Evolutionary conservation across 768 basidiomycete species (phyloP), one percentile per base, ranked within the genome.

Genomic region (Chalciporus piperatus): DNA sequence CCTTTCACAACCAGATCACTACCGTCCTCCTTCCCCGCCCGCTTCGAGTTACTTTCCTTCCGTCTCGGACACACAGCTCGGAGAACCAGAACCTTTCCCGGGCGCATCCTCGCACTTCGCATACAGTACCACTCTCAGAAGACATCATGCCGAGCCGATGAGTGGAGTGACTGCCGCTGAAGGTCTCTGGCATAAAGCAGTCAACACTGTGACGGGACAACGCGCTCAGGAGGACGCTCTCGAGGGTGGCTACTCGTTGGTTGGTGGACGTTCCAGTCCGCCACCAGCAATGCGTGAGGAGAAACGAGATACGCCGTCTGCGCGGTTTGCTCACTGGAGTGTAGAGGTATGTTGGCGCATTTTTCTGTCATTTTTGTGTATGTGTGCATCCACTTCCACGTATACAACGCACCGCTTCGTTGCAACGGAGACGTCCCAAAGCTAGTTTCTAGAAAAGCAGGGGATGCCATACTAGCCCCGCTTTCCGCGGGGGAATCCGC

Each of bases 21-120:
- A 41, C 41, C 65, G 75, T 43, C 52, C 64, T 1, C 75, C 75
- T 2, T 88, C 87, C 6, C 90, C 89, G 2, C 90, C 90, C 0
- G 90, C 90, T 0, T 90, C 89, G 3, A 78, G 87, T 1, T 92
- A 92, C 68, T 92, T 92, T 60, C 78, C 85, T 0, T 66, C 80
- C 1, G 76, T 83, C 28, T 74, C 79, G 73, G 70, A 47, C 74
- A 81, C 56, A 56, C 69, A 68, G 63, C 73, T 38, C 33, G 70
- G 50, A n/a, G 76, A 81, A 54, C 73, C 84, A 10, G 76, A 81
- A 30, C 82, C 85, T 0, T 75, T 81, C 0, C 75, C 85, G 0
- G 83, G 82, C 46, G 87, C 90, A 1, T 76, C 79, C 27, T 66
- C 80, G 4, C 90, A 92, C 62, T 92, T 92, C 60, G 84, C 89